A percentile compares a stretch with the other conserved stretches of the same genome.
Conservation (phyloP, 2,329 filamentous ascomycete species). For the Lasiodiplodia theobromae region DNA sequence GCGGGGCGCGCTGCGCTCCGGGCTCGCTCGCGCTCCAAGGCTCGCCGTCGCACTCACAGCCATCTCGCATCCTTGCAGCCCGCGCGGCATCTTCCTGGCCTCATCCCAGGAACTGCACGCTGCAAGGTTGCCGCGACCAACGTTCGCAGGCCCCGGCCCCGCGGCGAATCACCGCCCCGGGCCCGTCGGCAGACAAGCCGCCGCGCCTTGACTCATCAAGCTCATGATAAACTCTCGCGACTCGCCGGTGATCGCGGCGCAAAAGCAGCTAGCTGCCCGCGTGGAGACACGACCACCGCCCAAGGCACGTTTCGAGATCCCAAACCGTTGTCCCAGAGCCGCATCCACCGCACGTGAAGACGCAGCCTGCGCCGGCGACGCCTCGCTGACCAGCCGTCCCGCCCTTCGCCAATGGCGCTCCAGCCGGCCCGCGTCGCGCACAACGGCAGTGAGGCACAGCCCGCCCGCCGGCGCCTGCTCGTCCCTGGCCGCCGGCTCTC, state of each 20-base stretch:
- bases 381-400: constrained; percentile 18
- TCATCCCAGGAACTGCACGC: constrained; percentile 25
- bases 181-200: constrained; percentile 17
- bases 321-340: constrained; percentile 14
- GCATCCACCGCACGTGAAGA: constrained; percentile 19
- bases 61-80: constrained; percentile 17
- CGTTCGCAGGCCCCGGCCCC: constrained; percentile 12
- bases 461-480: constrained; percentile 1
- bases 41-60: constrained; percentile 1
- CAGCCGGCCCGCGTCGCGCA: constrained; percentile 1
- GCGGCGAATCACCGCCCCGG: constrained; percentile 7
- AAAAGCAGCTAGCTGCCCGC: constrained; percentile 17
- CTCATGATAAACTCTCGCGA: constrained; percentile 22
- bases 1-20: background rate
- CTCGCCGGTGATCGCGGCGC: constrained; percentile 11
- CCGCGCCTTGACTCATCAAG: constrained; percentile 22
- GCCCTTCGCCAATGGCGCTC: constrained; percentile 10
- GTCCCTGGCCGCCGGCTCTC: constrained; percentile 1
- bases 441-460: constrained; percentile 15
- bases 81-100: constrained; percentile 19
- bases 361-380: constrained; percentile 3
- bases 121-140: constrained; percentile 17
- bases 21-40: background rate
- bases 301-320: background rate
- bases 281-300: constrained; percentile 6